Percentiles rank a stretch among this genome's conserved stretches.
phyloP scores from a whole-genome alignment of 2,329 filamentous ascomycete genomes.

The Colletotrichum godetiae region DNA sequence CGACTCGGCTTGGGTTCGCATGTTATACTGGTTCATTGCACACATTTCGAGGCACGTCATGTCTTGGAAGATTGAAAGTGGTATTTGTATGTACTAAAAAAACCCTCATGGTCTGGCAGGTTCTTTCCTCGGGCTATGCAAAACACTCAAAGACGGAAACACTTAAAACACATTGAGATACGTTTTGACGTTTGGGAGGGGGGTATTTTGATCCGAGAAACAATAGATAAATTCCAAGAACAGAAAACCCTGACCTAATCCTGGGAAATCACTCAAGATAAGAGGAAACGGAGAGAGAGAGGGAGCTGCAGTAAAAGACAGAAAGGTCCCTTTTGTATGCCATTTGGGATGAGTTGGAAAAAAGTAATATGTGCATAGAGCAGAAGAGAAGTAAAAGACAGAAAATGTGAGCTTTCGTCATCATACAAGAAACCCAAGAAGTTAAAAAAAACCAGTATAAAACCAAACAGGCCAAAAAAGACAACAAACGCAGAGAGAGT shows the following conservation, averaged over 20 bases:
- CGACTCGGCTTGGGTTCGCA: too few species aligned
- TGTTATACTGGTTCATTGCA: too few species aligned
- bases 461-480: not conserved
- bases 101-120: too few species aligned
- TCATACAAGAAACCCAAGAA: not conserved
- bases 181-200: not conserved
- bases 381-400: not conserved
- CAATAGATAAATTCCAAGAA: not conserved
- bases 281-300: not conserved
- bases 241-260: not conserved
- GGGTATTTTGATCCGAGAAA: not conserved
- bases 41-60: too few species aligned
- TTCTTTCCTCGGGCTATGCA: too few species aligned
- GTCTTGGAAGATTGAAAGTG: too few species aligned
- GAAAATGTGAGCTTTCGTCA: not conserved
- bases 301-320: not conserved
- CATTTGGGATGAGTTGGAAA: not conserved
- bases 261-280: not conserved
- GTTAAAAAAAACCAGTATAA: not conserved
- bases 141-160: not conserved
- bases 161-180: not conserved
- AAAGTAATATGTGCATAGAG: conserved; percentile 18
- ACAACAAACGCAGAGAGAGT: not conserved
- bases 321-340: not conserved
- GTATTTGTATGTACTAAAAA: too few species aligned